Conservation (phyloP, 225 moss, liverwort and hornwort genomes). For the Thuidium tamariscinum region DNA sequence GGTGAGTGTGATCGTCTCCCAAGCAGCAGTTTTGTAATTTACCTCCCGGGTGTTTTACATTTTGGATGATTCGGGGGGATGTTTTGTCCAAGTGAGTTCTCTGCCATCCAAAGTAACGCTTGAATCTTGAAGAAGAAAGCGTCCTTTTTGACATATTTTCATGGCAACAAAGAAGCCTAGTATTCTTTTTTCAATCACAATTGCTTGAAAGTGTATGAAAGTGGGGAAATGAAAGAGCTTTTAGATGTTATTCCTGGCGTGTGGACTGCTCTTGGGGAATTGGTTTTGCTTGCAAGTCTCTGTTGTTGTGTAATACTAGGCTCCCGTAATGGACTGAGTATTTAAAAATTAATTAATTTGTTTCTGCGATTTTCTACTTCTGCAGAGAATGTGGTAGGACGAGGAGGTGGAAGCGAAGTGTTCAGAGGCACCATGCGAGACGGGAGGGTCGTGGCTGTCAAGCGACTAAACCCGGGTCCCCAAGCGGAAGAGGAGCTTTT, state of each 20-base stretch:
- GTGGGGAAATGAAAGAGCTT: not conserved
- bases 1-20: not conserved
- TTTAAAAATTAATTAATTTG: not conserved
- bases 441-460: constrained; percentile 44
- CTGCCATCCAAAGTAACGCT: not conserved
- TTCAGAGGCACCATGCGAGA: constrained; percentile 25
- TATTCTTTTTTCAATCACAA: not conserved
- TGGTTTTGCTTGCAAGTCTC: not conserved
- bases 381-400: constrained; percentile 52
- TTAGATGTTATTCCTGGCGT: not conserved
- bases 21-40: not conserved
- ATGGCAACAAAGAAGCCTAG: not conserved
- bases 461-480: constrained; percentile 27
- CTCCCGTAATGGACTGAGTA: no score
- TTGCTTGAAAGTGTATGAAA: not conserved
- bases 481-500: constrained; percentile 45
- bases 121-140: not conserved
- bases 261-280: not conserved
- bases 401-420: constrained; percentile 55
- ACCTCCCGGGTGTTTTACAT: not conserved
- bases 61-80: not conserved
- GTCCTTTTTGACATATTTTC: not conserved
- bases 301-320: not conserved
- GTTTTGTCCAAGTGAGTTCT: not conserved
- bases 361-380: not conserved